A percentile compares a stretch with the other conserved stretches of the same genome.
Conservation (phyloP, 2,329 filamentous ascomycete species). For the Scorias spongiosa region DNA sequence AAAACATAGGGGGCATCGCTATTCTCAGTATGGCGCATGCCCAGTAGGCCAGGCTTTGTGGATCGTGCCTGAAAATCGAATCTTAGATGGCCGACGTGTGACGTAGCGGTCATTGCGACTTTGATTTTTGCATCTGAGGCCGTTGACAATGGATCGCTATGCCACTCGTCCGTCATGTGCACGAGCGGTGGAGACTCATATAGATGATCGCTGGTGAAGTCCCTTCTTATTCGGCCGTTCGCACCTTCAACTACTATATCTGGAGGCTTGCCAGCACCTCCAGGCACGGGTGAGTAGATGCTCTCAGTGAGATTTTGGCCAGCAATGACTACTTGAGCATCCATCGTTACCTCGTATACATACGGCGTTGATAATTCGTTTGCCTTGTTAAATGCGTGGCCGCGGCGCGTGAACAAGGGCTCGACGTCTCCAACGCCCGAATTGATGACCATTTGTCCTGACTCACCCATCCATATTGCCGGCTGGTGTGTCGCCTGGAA, state of each 20-base stretch:
- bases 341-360: conserved; percentile 30
- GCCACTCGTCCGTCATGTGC: too few relatives aligned
- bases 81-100: conserved; percentile 28
- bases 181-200: too few relatives aligned
- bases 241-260: conserved; percentile 24
- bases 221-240: conserved; percentile 24
- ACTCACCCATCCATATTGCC: conserved; percentile 39
- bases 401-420: conserved; percentile 27
- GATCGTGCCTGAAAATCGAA: conserved; percentile 23
- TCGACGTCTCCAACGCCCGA: conserved; percentile 23
- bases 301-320: conserved; percentile 18
- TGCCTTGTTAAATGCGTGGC: conserved; percentile 27
- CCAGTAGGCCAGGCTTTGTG: neutral
- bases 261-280: conserved; percentile 25
- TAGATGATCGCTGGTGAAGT: neutral
- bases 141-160: too few relatives aligned
- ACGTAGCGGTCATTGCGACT: conserved; percentile 27
- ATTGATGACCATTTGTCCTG: conserved; percentile 30
- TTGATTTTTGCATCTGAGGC: conserved; percentile 8
- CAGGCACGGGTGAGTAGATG: conserved; percentile 24
- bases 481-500: conserved; percentile 38
- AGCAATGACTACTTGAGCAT: conserved; percentile 19
- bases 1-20: conserved; percentile 23
- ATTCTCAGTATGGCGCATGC: neutral
- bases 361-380: conserved; percentile 31